Evolutionary conservation across 129 eudicot species (phyloP), one percentile per base, ranked within the genome.

Genomic region (Smallanthus sonchifolius): DNA sequence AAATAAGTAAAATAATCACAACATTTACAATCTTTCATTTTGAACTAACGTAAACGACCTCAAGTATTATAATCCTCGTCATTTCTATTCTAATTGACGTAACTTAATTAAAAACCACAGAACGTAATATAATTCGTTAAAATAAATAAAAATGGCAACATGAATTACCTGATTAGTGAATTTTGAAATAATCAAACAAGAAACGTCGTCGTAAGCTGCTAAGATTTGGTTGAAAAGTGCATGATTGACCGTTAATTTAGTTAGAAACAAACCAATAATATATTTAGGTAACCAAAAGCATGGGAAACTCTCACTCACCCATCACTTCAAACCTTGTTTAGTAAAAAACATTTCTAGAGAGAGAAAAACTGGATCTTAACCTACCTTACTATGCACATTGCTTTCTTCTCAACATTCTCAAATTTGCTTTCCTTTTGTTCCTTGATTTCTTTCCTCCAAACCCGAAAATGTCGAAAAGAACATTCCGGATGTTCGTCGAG

Each of bases 401-500:
- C 56, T 19, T 38, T 43, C 71, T 74, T 51, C 71, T 13, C 55
- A 48, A 65, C 36, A 35, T 73, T 55, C 62, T 43, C 28, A 44
- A 13, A 45, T 80, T 47, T 0, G 15, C 7, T 57, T 45, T 32
- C 24, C 51, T 60, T 69, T 14, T 8, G 28, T 15, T 30, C 47
- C 70, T 74, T 10, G 10, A 64, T 37, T 34, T 24, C 16, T 36
- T 59, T 19, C 9, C 48, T 39, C 49, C 24, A 56, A 60, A 45
- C 48, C 7, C 28, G 24, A 42, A 5, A 56, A 34, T 67, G 80
- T 45, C 80, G 2, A 68, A 83, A 65, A 63, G 79, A 62, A 77
- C 89, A 77, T 76, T 87, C 54, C 78, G 55, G 76, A 61, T 35
- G 55, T 83, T 70, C 54, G 80, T 87, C 5, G 98, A 92, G 69